Conservation (phyloP, 2,329 filamentous ascomycete species). For the Claviceps capensis region DNA sequence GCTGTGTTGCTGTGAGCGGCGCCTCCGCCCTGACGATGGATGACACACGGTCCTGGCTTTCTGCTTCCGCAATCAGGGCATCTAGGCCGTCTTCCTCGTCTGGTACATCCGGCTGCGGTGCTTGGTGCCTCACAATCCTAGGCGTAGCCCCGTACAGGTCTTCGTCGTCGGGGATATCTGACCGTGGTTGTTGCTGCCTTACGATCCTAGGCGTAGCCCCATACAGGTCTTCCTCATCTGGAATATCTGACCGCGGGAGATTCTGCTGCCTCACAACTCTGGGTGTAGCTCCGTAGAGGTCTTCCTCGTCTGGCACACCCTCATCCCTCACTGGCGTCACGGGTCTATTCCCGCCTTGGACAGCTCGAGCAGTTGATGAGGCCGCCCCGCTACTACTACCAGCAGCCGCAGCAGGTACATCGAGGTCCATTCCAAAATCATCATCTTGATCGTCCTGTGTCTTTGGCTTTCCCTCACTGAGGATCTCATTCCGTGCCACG, state of each 20-base stretch:
- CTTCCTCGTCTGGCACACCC: slow-evolving; percentile 27
- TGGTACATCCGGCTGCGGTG: not conserved
- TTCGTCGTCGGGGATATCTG: slow-evolving; percentile 7
- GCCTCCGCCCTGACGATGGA: not conserved
- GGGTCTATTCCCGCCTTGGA: slow-evolving; percentile 7
- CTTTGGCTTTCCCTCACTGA: slow-evolving; percentile 57
- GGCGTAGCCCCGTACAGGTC: too few species aligned
- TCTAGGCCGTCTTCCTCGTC: slow-evolving; percentile 32
- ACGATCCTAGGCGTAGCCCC: slow-evolving; percentile 32
- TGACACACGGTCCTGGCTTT: slow-evolving; percentile 12
- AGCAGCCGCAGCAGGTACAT: slow-evolving; percentile 8
- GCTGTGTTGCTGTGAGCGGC: not conserved
- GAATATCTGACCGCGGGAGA: too few species aligned
- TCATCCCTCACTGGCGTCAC: slow-evolving; percentile 13
- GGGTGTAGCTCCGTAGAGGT: slow-evolving; percentile 30
- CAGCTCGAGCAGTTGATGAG: slow-evolving; percentile 1
- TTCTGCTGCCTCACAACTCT: too few species aligned
- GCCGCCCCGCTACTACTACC: slow-evolving; percentile 15
- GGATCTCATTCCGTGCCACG: slow-evolving; percentile 66
- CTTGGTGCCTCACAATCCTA: too few species aligned
- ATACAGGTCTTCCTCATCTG: slow-evolving; percentile 33
- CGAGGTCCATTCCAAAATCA: slow-evolving; percentile 14
- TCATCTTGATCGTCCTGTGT: slow-evolving; percentile 13
- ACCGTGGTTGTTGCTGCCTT: slow-evolving; percentile 9
- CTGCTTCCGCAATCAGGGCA: slow-evolving; percentile 38